Conservation (phyloP, 2,329 filamentous ascomycete genomes). For the Aureobasidium sp. region DNA sequence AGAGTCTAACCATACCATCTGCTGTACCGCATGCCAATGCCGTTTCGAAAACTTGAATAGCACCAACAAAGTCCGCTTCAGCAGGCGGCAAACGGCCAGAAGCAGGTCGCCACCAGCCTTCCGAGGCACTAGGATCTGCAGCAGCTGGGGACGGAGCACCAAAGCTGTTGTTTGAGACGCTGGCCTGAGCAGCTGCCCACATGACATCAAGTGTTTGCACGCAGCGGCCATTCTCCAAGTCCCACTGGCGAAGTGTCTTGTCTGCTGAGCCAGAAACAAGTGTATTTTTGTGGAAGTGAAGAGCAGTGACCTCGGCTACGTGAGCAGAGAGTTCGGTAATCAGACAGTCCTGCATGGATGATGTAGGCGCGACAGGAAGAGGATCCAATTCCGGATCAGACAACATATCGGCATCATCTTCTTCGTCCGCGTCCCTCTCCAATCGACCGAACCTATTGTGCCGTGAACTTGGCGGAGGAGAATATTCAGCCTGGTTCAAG, state of each 20-base stretch:
- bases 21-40: conserved; percentile 93
- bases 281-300: conserved; percentile 83
- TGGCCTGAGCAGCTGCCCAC: conserved; percentile 91
- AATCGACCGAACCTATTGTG: conserved; percentile 35
- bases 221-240: conserved; percentile 92
- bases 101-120: conserved; percentile 63
- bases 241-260: conserved; percentile 96
- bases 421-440: conserved; percentile 44
- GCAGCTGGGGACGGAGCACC: not conserved
- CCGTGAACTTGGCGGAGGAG: conserved; percentile 56
- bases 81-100: conserved; percentile 50
- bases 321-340: conserved; percentile 86
- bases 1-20: conserved; percentile 92
- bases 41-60: conserved; percentile 91
- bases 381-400: conserved; percentile 11
- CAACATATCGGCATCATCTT: conserved; percentile 11
- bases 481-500: conserved; percentile 78
- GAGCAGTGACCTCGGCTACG: conserved; percentile 86
- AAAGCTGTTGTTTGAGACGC: conserved; percentile 49
- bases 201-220: conserved; percentile 96
- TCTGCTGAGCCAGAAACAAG: conserved; percentile 93
- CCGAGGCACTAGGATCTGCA: conserved; percentile 17
- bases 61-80: conserved; percentile 85
- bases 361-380: conserved; percentile 50
- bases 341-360: conserved; percentile 81